Conservation (phyloP, 176 grass and related monocot genomes). For the Musa itinerans region DNA sequence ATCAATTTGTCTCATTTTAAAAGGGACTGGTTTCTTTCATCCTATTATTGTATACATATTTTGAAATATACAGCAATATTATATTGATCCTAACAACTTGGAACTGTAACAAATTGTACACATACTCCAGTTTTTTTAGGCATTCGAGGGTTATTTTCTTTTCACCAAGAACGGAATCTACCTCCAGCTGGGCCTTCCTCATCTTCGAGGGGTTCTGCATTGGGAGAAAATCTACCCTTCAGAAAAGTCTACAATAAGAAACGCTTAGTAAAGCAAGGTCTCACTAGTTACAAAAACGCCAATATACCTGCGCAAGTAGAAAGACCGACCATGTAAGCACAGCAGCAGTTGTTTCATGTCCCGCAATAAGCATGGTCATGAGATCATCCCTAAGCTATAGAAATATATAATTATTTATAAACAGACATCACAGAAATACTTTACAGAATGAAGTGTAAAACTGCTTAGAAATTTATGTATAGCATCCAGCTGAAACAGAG, state of each 20-base stretch:
- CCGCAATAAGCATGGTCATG: slow-evolving; percentile 99
- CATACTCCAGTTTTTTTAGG: slow-evolving; percentile 70
- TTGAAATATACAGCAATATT: not conserved
- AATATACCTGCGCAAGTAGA: slow-evolving; percentile 72
- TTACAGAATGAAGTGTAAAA: slow-evolving; percentile 7
- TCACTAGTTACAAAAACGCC: not conserved
- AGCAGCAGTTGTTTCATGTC: slow-evolving; percentile 98
- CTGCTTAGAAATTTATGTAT: not conserved
- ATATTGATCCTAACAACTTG: not conserved
- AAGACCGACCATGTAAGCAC: slow-evolving; percentile 91
- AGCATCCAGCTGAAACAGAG: not conserved
- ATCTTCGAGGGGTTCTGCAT: slow-evolving; percentile 83
- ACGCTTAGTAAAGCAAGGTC: not conserved
- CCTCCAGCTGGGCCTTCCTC: slow-evolving; percentile 84
- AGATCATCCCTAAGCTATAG: slow-evolving; percentile 90
- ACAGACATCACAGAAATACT: slow-evolving; percentile 6
- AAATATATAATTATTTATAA: slow-evolving; percentile 9
- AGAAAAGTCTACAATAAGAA: not conserved
- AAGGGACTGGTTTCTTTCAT: not conserved
- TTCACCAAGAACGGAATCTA: slow-evolving; percentile 65
- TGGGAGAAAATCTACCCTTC: not conserved
- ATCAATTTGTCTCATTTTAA: not conserved
- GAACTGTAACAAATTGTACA: slow-evolving; percentile 20
- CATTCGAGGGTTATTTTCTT: slow-evolving; percentile 44
- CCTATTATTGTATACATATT: not conserved